Evolutionary conservation across 306 rosid species (phyloP).

Genomic region (Pachyrhizus erosus): DNA sequence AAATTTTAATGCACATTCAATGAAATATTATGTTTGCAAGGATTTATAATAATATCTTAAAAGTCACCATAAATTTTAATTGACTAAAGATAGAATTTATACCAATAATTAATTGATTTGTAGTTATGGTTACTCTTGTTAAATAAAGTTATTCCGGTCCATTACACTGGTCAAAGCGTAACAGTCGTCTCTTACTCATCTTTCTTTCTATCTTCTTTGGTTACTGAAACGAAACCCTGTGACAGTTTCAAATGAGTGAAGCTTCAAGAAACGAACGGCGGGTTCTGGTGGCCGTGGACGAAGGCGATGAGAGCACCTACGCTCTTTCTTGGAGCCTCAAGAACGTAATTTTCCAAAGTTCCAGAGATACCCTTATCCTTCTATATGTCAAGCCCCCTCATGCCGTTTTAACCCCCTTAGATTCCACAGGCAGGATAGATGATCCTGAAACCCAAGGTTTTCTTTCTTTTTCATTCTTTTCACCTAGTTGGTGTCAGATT

Average conservation of each 20-base stretch:
- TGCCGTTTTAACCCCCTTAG: constrained; percentile 44
- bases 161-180: not conserved
- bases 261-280: constrained; percentile 53
- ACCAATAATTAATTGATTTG: not conserved
- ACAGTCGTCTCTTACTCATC: no score
- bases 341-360: constrained; percentile 55
- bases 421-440: constrained; percentile 52
- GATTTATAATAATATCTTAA: no score
- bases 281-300: constrained; percentile 80
- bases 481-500: no score
- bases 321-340: constrained; percentile 81
- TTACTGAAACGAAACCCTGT: not conserved
- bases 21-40: no score
- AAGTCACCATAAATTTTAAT: not conserved
- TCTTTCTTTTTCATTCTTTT: not conserved
- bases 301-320: constrained; percentile 73
- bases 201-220: not conserved
- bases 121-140: not conserved
- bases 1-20: no score
- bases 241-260: constrained; percentile 52
- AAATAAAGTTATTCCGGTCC: not conserved
- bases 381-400: constrained; percentile 68
- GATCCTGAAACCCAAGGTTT: constrained; percentile 6
- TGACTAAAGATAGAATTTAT: not conserved
- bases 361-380: constrained; percentile 67